Conservation (phyloP, 106 monocot genomes). For the Platanthera guangdongensis region DNA sequence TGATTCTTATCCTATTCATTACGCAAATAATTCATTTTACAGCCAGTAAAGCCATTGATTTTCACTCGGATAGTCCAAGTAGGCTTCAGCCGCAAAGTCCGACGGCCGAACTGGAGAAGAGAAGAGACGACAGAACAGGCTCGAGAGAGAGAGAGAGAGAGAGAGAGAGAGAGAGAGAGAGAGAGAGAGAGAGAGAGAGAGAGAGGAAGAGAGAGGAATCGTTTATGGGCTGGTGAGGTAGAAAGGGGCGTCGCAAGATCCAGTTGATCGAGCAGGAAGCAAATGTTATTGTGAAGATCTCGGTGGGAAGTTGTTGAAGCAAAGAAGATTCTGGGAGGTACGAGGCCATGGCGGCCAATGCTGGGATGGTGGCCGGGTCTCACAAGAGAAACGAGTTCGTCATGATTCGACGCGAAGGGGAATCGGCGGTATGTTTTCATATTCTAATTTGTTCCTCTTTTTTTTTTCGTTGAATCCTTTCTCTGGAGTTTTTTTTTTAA, state of each 20-base stretch:
- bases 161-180: neutral
- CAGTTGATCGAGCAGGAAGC: neutral
- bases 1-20: too few relatives aligned
- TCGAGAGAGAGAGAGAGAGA: neutral
- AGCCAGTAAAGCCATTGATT: neutral
- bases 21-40: too few relatives aligned
- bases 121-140: neutral
- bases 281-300: conserved; percentile 6
- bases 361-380: conserved; percentile 82
- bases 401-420: conserved; percentile 73
- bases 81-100: neutral
- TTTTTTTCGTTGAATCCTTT: neutral
- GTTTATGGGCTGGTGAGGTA: neutral
- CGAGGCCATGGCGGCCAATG: conserved; percentile 62
- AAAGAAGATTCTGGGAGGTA: conserved; percentile 1
- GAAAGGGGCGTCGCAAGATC: neutral
- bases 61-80: neutral
- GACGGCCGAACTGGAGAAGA: neutral
- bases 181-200: neutral
- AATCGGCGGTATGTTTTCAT: conserved; percentile 25
- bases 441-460: neutral
- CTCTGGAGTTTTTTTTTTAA: too few relatives aligned
- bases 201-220: neutral
- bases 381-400: conserved; percentile 79
- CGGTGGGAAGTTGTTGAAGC: neutral